Percentiles rank a stretch among this genome's conserved stretches.
Conservation (phyloP, 2,329 filamentous ascomycete species). For the Penicillium sp. region DNA sequence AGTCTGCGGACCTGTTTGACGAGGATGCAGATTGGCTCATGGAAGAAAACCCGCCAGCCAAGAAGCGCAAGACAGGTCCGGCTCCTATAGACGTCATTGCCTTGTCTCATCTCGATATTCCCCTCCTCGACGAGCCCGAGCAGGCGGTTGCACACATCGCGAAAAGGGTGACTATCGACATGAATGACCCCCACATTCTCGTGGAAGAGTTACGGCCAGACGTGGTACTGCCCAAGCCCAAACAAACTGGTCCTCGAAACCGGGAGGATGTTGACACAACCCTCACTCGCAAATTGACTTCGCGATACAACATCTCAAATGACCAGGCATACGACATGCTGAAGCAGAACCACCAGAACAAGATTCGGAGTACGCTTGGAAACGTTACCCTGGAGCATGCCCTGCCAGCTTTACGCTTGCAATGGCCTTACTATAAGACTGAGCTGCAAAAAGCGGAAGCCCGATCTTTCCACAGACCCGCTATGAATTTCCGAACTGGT, state of each 20-base stretch:
- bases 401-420: constrained; percentile 84
- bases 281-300: constrained; percentile 70
- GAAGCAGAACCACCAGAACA: constrained; percentile 96
- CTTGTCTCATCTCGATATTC: constrained; percentile 63
- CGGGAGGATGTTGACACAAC: constrained; percentile 67
- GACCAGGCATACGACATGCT: constrained; percentile 93
- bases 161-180: constrained; percentile 78
- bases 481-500: constrained; percentile 70
- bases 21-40: constrained; percentile 58
- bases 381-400: constrained; percentile 94
- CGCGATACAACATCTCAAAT: constrained; percentile 93
- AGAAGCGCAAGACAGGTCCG: constrained; percentile 64
- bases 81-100: constrained; percentile 50
- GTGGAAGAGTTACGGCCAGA: constrained; percentile 74
- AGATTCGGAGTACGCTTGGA: constrained; percentile 87
- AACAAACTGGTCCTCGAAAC: constrained; percentile 37
- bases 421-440: constrained; percentile 95
- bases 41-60: constrained; percentile 56
- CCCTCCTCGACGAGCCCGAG: constrained; percentile 80
- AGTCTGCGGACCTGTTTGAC: constrained; percentile 24
- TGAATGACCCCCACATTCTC: constrained; percentile 84
- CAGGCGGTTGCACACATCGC: constrained; percentile 70
- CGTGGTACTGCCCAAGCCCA: constrained; percentile 58
- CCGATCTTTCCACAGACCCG: constrained; percentile 81
- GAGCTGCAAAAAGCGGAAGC: constrained; percentile 72